Evolutionary conservation across 176 grass and related monocot species (phyloP).

Genomic region (Triticum aestivum): IWGSC_CS_RefSeq_v2.1 NC_057794.1:103605121-103605620

Average conservation of each 20-base stretch:
- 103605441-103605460: constrained; percentile 85
- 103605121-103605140: constrained; percentile 12
- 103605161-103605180: constrained; percentile 24
- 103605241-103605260: constrained; percentile 22
- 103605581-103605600: constrained; percentile 82
- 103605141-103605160: neutral
- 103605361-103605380: neutral
- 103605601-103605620: constrained; percentile 80
- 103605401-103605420: constrained; percentile 74
- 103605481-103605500: constrained; percentile 80
- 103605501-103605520: constrained; percentile 73
- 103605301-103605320: constrained; percentile 29
- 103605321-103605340: constrained; percentile 44
- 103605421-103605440: constrained; percentile 86
- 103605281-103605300: neutral
- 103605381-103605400: constrained; percentile 64
- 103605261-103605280: neutral
- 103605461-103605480: constrained; percentile 87
- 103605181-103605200: neutral
- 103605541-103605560: constrained; percentile 86
- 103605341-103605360: neutral
- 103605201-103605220: neutral
- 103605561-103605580: constrained; percentile 80
- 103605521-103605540: constrained; percentile 80
- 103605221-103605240: constrained; percentile 22